Evolutionary conservation across 148 eudicot species (phyloP).

Genomic region (Oxyria digyna): DNA sequence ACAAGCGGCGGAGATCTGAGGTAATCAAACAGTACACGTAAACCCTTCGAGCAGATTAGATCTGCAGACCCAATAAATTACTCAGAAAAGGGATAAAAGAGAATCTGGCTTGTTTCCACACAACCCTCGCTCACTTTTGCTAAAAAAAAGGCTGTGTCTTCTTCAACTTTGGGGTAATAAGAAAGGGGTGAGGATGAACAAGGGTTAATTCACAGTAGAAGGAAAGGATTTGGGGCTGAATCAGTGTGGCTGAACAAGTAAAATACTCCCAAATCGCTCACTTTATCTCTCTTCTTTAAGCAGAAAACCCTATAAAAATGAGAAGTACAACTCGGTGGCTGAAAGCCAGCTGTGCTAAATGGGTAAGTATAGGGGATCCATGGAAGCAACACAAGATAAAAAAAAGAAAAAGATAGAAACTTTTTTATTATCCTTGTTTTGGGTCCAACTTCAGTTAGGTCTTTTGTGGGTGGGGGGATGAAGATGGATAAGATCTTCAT

Average conservation of each 20-base stretch:
- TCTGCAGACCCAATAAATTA: conserved; percentile 1
- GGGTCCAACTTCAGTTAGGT: conserved; percentile 5
- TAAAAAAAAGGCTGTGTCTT: background rate
- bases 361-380: conserved; percentile 5
- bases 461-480: conserved; percentile 7
- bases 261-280: conserved; percentile 4
- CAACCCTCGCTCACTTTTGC: conserved; percentile 1
- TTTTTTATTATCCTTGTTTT: background rate
- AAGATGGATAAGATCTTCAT: conserved; percentile 6
- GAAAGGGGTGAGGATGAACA: background rate
- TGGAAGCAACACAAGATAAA: conserved; percentile 1
- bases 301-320: background rate
- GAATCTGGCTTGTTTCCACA: background rate
- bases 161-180: background rate
- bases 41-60: conserved; percentile 1
- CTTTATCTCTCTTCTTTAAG: background rate
- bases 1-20: conserved; percentile 1
- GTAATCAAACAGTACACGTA: conserved; percentile 2
- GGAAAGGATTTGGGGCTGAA: conserved; percentile 1
- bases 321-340: conserved; percentile 4
- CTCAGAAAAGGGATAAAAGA: background rate
- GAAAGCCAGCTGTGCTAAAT: conserved; percentile 7
- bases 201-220: background rate
- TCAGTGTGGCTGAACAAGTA: conserved; percentile 8
- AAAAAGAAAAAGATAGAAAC: background rate